These are phyloP conservation scores for Neurospora sp. DNA, from an alignment of 495 filamentous ascomycete species.

Conservation along the genomic window DNA sequence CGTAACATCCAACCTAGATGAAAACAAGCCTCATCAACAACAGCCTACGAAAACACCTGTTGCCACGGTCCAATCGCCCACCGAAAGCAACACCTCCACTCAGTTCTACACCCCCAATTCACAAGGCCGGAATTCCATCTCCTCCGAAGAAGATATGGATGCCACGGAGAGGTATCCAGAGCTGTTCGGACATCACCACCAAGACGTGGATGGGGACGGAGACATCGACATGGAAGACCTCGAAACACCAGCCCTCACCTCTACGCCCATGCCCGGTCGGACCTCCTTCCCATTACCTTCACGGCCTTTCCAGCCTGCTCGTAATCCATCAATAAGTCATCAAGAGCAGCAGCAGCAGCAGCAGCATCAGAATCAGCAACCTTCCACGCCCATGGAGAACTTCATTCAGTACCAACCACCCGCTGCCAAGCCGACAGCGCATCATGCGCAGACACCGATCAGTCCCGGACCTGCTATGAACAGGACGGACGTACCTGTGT, in stretches of 20 bases:
- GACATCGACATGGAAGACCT: not conserved
- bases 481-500: slow-evolving; percentile 13
- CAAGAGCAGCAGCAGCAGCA: not conserved
- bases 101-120: not conserved
- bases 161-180: not conserved
- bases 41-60: slow-evolving; percentile 5
- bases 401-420: slow-evolving; percentile 31
- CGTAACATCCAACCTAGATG: not conserved
- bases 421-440: not conserved
- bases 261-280: not conserved
- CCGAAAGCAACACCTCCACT: slow-evolving; percentile 1
- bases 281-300: not conserved
- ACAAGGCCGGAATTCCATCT: not conserved
- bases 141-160: not conserved
- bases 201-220: not conserved
- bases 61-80: not conserved
- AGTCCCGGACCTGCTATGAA: slow-evolving; percentile 10
- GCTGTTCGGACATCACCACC: not conserved
- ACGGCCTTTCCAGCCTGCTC: not conserved
- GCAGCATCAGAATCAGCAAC: not conserved
- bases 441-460: not conserved
- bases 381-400: not conserved
- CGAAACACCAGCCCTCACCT: not conserved
- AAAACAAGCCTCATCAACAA: slow-evolving; percentile 1
- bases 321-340: not conserved